A percentile compares a stretch with the other conserved stretches of the same genome.
Conservation (phyloP, 2,329 filamentous ascomycete species). For the Rhinocladiella mackenziei region DNA sequence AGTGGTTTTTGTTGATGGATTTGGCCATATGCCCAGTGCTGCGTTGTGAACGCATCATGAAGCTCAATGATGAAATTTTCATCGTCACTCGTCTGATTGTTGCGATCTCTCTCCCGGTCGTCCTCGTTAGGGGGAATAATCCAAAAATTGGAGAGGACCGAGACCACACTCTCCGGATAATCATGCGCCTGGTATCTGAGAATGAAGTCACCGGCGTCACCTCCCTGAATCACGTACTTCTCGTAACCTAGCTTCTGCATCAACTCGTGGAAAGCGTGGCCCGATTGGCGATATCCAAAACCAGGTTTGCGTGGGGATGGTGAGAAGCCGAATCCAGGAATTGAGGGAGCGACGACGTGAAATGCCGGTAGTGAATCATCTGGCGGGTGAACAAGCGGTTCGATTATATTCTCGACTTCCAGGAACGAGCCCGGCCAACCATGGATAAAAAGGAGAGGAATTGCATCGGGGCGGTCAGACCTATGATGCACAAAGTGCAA, state of each 20-base stretch:
- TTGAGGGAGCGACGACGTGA: constrained; percentile 32
- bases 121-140: constrained; percentile 11
- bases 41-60: constrained; percentile 13
- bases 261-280: constrained; percentile 17
- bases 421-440: constrained; percentile 39
- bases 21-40: constrained; percentile 18
- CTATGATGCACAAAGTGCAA: constrained; percentile 29
- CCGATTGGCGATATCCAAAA: constrained; percentile 12
- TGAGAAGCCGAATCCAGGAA: constrained; percentile 32
- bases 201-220: constrained; percentile 32
- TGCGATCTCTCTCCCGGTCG: constrained; percentile 8
- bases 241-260: constrained; percentile 30
- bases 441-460: constrained; percentile 37
- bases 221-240: constrained; percentile 31
- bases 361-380: constrained; percentile 26
- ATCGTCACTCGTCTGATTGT: constrained; percentile 16
- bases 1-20: constrained; percentile 28
- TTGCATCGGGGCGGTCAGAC: constrained; percentile 30
- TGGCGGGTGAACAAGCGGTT: constrained; percentile 27
- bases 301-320: constrained; percentile 18
- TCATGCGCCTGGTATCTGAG: constrained; percentile 27
- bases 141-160: constrained; percentile 30
- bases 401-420: constrained; percentile 34
- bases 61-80: constrained; percentile 22
- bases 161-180: constrained; percentile 27